Conservation (phyloP, 768 basidiomycete genomes). For the Agaricus subrufescens region DNA sequence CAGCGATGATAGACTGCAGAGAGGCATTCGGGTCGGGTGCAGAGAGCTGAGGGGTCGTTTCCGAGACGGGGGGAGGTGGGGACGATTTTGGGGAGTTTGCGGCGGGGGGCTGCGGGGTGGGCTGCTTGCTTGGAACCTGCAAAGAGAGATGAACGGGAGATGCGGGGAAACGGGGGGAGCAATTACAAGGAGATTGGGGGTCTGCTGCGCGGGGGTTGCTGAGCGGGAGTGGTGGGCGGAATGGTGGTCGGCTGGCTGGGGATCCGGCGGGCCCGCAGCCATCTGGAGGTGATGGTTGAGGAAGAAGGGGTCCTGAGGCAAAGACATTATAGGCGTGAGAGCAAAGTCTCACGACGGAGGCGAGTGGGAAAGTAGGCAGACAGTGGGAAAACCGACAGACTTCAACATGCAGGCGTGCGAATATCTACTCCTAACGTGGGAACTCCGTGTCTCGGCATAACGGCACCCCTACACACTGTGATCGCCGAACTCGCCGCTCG, state of each 20-base stretch:
- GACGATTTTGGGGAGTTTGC: constrained; percentile 20
- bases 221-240: constrained; percentile 16
- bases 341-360: constrained; percentile 35
- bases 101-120: constrained; percentile 16
- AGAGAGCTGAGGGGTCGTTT: constrained; percentile 20
- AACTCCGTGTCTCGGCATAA: constrained; percentile 10
- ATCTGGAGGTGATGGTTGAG: constrained; percentile 42
- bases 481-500: background rate
- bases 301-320: constrained; percentile 35
- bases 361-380: constrained; percentile 28
- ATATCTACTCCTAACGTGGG: constrained; percentile 10
- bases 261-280: constrained; percentile 23
- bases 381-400: constrained; percentile 12
- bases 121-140: constrained; percentile 23
- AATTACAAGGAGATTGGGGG: constrained; percentile 26
- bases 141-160: constrained; percentile 18
- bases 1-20: constrained; percentile 48
- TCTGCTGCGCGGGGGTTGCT: constrained; percentile 20
- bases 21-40: constrained; percentile 40
- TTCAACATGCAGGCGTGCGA: constrained; percentile 10
- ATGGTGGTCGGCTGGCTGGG: constrained; percentile 14
- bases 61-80: constrained; percentile 23
- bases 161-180: constrained; percentile 19
- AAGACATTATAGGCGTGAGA: constrained; percentile 43
- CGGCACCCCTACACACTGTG: background rate